A percentile compares a stretch with the other conserved stretches of the same genome.
phyloP scores from a whole-genome alignment of 345 rosid genomes.

The Trapa incisa region DNA sequence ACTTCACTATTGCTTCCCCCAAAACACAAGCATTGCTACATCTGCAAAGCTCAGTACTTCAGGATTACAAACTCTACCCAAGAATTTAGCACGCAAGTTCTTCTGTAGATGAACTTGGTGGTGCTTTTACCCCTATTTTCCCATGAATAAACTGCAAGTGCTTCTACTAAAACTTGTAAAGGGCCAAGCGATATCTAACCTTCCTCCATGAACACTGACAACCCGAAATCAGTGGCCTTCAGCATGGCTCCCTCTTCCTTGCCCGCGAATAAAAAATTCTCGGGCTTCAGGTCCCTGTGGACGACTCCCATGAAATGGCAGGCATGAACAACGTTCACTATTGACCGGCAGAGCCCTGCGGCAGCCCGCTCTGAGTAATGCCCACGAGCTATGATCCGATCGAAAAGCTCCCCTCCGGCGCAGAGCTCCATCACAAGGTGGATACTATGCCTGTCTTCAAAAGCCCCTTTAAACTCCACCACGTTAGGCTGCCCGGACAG shows the following conservation, averaged over 20 bases:
- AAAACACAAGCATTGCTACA: neutral
- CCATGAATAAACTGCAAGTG: neutral
- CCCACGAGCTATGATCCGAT: constrained; percentile 55
- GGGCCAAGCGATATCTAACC: constrained; percentile 23
- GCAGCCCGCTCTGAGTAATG: constrained; percentile 77
- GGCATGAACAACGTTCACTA: constrained; percentile 64
- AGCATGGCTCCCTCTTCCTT: constrained; percentile 50
- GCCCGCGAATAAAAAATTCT: constrained; percentile 68
- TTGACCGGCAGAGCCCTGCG: constrained; percentile 41
- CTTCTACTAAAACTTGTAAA: neutral
- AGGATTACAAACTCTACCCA: neutral
- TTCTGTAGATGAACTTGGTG: neutral
- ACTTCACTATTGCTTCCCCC: neutral
- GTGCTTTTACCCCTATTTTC: no score
- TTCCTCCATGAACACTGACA: constrained; percentile 77
- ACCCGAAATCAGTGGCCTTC: constrained; percentile 79
- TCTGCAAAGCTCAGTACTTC: neutral
- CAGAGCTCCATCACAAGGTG: constrained; percentile 90
- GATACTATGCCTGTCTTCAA: constrained; percentile 64
- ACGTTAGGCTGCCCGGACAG: constrained; percentile 74
- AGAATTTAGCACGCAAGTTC: neutral
- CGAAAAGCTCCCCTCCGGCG: constrained; percentile 89
- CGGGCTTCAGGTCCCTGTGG: constrained; percentile 88
- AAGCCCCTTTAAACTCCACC: constrained; percentile 68
- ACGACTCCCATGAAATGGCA: constrained; percentile 87